These are phyloP conservation scores for Akebia trifoliata DNA, from an alignment of 164 flowering plant species.

Conservation along the genomic window DNA sequence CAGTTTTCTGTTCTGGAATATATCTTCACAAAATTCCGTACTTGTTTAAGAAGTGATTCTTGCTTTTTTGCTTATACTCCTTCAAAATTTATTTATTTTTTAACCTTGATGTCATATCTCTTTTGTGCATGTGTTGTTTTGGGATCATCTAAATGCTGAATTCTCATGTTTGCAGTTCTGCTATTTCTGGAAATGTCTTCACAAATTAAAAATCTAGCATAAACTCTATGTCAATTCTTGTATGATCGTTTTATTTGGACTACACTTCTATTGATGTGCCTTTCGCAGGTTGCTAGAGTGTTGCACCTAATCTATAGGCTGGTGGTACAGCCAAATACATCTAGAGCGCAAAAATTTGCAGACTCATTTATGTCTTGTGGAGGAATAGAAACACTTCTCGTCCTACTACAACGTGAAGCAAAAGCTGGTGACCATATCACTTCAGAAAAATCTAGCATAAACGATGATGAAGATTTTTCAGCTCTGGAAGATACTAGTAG, in stretches of 20 bases:
- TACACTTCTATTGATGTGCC: constrained; percentile 2
- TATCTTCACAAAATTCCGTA: too few species aligned
- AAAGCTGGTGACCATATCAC: constrained; percentile 61
- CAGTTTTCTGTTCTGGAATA: too few species aligned
- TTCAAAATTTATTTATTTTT: background rate
- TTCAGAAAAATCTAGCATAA: constrained; percentile 26
- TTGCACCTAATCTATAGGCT: constrained; percentile 85
- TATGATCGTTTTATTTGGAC: constrained; percentile 3
- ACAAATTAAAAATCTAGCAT: background rate
- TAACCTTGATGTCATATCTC: background rate
- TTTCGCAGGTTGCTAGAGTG: constrained; percentile 84
- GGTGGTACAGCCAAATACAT: constrained; percentile 90
- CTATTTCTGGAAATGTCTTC: background rate
- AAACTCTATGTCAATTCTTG: background rate
- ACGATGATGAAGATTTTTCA: constrained; percentile 19
- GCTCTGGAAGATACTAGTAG: constrained; percentile 21
- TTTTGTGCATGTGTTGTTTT: background rate
- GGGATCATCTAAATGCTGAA: background rate
- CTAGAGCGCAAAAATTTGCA: constrained; percentile 84
- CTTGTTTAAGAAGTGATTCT: too few species aligned
- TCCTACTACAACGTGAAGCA: constrained; percentile 86
- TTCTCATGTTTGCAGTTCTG: background rate
- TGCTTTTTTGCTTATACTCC: too few species aligned
- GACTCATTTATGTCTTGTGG: constrained; percentile 87
- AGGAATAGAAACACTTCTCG: constrained; percentile 93